Conservation (phyloP, 2,329 filamentous ascomycete species). For the Eutypella sp. region DNA sequence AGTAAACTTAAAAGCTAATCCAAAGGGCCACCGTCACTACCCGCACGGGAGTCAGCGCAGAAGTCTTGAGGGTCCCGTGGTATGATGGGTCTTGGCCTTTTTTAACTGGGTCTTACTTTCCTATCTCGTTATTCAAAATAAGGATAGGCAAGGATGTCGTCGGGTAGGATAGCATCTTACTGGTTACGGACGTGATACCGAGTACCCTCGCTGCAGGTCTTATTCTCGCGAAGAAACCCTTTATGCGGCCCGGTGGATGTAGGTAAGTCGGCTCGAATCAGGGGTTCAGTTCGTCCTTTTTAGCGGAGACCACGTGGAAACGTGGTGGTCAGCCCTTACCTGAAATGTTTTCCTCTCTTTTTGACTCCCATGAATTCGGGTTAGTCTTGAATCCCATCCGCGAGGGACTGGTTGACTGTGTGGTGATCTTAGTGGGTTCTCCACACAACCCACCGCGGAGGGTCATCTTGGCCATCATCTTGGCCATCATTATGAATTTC, state of each 20-base stretch:
- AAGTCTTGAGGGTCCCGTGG: too few relatives aligned
- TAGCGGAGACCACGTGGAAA: background rate
- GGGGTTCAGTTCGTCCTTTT: background rate
- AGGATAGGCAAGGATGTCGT: background rate
- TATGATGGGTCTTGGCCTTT: too few relatives aligned
- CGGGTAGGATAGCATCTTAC: background rate
- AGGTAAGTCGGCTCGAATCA: background rate
- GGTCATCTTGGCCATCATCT: background rate
- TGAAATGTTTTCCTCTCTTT: background rate
- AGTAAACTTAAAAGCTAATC: too few relatives aligned
- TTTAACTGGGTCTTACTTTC: too few relatives aligned
- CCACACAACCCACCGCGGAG: background rate
- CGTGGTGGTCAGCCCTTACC: background rate
- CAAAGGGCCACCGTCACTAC: too few relatives aligned
- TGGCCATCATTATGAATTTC: too few relatives aligned
- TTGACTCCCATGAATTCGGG: background rate
- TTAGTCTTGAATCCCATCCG: background rate
- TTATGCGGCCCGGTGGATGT: background rate
- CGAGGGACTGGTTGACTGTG: background rate
- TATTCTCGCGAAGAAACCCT: background rate
- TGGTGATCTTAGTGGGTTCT: too few relatives aligned
- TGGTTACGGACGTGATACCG: background rate
- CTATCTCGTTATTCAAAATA: background rate
- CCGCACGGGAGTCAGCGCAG: too few relatives aligned
- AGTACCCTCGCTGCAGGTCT: background rate